Evolutionary conservation across 2,329 filamentous ascomycete species (phyloP).

Genomic region (Neopestalotiopsis sp.): DNA sequence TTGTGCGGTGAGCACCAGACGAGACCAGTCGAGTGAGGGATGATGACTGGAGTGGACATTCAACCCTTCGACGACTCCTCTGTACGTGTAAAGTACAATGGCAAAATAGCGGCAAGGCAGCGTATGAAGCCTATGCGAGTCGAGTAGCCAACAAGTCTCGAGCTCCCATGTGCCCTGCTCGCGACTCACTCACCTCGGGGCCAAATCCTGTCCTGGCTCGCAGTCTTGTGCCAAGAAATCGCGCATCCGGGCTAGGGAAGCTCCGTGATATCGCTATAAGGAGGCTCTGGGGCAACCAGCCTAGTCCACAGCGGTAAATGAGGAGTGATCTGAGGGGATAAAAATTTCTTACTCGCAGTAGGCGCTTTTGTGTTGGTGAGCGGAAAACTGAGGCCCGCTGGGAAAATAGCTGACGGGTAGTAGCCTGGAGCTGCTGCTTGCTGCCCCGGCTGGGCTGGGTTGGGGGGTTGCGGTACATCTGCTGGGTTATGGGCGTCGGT

Average conservation of each 20-base stretch:
- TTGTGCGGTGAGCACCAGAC: conserved; percentile 10
- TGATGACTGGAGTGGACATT: not conserved
- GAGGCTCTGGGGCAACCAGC: not conserved
- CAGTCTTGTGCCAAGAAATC: conserved; percentile 10
- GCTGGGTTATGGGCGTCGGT: not conserved
- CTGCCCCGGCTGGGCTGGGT: too few relatives aligned
- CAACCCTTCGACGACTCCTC: not conserved
- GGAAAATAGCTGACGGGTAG: too few relatives aligned
- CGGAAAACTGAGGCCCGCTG: not conserved
- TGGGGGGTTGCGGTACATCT: too few relatives aligned
- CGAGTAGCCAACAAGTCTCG: not conserved
- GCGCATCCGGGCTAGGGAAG: conserved; percentile 11
- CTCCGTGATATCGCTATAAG: not conserved
- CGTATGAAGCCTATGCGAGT: not conserved
- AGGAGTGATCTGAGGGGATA: not conserved
- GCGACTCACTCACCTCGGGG: not conserved
- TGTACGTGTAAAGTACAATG: not conserved
- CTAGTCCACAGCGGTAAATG: not conserved
- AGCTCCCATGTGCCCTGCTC: not conserved
- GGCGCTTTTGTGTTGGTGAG: not conserved
- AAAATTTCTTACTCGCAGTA: not conserved
- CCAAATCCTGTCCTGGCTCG: not conserved
- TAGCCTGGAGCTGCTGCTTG: too few relatives aligned
- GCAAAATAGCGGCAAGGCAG: not conserved
- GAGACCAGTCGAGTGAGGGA: too few relatives aligned